Evolutionary conservation across 352 stramenopile genomes (phyloP).

Genomic region (Phytophthora citricola): DNA sequence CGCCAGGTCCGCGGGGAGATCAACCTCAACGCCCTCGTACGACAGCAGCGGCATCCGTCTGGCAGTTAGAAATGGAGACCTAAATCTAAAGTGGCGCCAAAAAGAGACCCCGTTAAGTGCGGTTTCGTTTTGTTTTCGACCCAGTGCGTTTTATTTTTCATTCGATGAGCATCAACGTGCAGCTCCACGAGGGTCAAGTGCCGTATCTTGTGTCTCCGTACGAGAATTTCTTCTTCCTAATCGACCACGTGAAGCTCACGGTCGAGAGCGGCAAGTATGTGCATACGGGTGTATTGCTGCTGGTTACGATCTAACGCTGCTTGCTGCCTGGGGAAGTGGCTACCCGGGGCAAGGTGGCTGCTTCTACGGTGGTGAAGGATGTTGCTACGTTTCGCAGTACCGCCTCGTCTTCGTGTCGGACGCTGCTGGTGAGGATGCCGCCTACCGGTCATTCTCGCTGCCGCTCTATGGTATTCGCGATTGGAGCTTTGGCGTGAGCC

Average conservation of each 20-base stretch:
- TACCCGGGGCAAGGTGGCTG: slow-evolving; percentile 85
- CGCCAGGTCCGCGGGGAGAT: slow-evolving; percentile 63
- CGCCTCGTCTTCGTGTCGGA: slow-evolving; percentile 74
- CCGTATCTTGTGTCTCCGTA: slow-evolving; percentile 84
- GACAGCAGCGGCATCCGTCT: slow-evolving; percentile 69
- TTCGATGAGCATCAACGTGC: slow-evolving; percentile 81
- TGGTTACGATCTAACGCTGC: not conserved
- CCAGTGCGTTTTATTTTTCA: not conserved
- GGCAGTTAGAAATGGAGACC: not conserved
- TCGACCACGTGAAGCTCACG: slow-evolving; percentile 72
- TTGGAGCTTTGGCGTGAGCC: slow-evolving; percentile 67
- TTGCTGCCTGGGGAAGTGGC: slow-evolving; percentile 40
- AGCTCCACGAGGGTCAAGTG: slow-evolving; percentile 61
- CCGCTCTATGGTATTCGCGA: slow-evolving; percentile 81
- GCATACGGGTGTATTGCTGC: not conserved
- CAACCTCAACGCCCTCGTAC: slow-evolving; percentile 81
- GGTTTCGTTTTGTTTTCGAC: not conserved
- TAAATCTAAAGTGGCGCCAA: slow-evolving; percentile 4
- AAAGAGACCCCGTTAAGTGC: not conserved
- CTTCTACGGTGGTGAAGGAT: slow-evolving; percentile 75
- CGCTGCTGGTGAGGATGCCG: slow-evolving; percentile 28
- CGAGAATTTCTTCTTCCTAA: slow-evolving; percentile 81
- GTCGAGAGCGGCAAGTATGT: slow-evolving; percentile 85
- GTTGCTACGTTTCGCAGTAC: slow-evolving; percentile 84
- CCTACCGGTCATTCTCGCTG: slow-evolving; percentile 79